Base-by-base conservation (phyloP, 148 eudicot species). In the Gaultheria prostrata region DNA sequence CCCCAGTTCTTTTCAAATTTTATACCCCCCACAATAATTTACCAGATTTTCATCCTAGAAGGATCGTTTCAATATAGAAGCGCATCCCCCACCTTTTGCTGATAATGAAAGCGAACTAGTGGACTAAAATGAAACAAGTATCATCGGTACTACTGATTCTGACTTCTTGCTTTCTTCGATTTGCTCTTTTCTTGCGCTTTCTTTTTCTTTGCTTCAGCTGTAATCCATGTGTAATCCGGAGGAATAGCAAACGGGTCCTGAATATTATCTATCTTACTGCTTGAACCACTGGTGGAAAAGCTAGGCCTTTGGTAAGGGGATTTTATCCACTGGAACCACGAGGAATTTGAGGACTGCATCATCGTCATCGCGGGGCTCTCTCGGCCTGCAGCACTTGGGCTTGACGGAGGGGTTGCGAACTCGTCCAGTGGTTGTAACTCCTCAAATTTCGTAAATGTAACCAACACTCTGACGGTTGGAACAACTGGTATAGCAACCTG, bases 401-500 rank as follows among this genome's bases (percentile, higher is more conserved):
- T 95, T 17, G 98, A 94, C 85, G 94, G 98, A 17, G 98, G 98
- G 32, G 98, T 95, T 17, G 94, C 89, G 80, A 95, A 95, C 87
- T 95, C 95, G 43, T 95, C 98, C 77, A 83, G 6, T 0, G 96
- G 91, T 86, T 89, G 94, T 46, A 95, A 82, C 82, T 94, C 98
- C 87, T 95, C 98, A 24, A 95, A 94, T 85, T 95, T 95, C 1
- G 98, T 91, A 82, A 95, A 95, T 7, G 98, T 94, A 43, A 95
- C 96, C 54, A 95, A 53, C 39, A 95, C 98, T 81, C 98, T 82
- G 65, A 95, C 91, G 0, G 98, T 94, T 30, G 98, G 98, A 35
- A 95, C 91, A 70, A 95, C 92, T 4, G 98, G 98, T 80, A 95
- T 94, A 43, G 98, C 98, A 81, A 95, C 95, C 98, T 95, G 90